phyloP scores from a whole-genome alignment of 768 basidiomycete genomes.

The Phylloporus sp. region DNA sequence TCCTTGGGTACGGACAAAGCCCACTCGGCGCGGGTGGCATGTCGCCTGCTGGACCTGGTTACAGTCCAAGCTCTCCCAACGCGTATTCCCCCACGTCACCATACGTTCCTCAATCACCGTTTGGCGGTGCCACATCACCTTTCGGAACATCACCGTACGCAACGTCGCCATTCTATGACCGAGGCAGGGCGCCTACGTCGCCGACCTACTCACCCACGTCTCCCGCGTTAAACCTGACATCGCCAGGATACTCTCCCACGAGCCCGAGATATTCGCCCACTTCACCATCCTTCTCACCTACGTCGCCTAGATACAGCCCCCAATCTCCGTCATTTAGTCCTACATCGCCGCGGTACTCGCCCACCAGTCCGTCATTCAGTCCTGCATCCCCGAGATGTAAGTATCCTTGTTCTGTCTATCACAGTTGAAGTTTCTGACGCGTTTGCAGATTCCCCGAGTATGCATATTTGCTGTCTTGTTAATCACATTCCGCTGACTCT shows the following conservation, averaged over 20 bases:
- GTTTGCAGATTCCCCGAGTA: slow-evolving; percentile 71
- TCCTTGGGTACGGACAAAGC: slow-evolving; percentile 78
- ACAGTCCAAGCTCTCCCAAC: slow-evolving; percentile 89
- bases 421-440: not conserved
- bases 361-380: slow-evolving; percentile 87
- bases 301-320: slow-evolving; percentile 80
- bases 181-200: slow-evolving; percentile 61
- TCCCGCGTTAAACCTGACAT: slow-evolving; percentile 75
- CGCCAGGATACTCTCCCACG: slow-evolving; percentile 62
- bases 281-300: slow-evolving; percentile 80
- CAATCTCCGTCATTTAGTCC: slow-evolving; percentile 89
- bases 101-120: slow-evolving; percentile 82
- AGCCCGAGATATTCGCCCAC: slow-evolving; percentile 85
- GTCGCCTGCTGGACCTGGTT: slow-evolving; percentile 84
- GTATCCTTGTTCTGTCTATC: slow-evolving; percentile 24
- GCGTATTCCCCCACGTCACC: slow-evolving; percentile 88
- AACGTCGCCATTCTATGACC: slow-evolving; percentile 78
- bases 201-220: slow-evolving; percentile 89
- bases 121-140: slow-evolving; percentile 75
- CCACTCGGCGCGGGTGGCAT: slow-evolving; percentile 79
- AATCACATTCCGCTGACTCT: slow-evolving; percentile 21
- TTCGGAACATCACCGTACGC: slow-evolving; percentile 78
- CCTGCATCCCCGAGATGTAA: slow-evolving; percentile 89
- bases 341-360: slow-evolving; percentile 85
- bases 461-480: slow-evolving; percentile 29